phyloP scores from a whole-genome alignment of 495 filamentous ascomycete species.

The Trichocladium uniseriatum region DNA sequence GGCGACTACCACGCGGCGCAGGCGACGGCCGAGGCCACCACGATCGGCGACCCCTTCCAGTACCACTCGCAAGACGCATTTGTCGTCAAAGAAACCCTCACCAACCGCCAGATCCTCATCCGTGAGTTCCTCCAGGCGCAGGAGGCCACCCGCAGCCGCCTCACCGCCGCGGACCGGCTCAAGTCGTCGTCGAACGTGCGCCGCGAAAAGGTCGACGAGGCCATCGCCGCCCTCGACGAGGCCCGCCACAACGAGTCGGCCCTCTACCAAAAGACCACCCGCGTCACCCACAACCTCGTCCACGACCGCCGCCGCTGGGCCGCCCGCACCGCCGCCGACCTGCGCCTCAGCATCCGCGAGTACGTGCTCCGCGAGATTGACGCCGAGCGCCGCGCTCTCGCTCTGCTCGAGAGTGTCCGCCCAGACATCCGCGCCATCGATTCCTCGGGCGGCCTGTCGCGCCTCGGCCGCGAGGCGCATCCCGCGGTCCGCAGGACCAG shows the following conservation, averaged over 20 bases:
- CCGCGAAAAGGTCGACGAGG: constrained; percentile 93
- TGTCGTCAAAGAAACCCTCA: constrained; percentile 97
- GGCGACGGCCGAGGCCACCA: constrained; percentile 92
- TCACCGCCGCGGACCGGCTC: constrained; percentile 76
- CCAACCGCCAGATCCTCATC: constrained; percentile 96
- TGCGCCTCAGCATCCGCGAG: constrained; percentile 73
- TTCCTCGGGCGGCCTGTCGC: constrained; percentile 73
- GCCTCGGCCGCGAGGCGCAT: constrained; percentile 81
- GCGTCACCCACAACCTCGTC: constrained; percentile 82
- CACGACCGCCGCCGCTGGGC: constrained; percentile 90
- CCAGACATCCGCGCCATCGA: constrained; percentile 93
- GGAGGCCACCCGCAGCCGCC: constrained; percentile 65
- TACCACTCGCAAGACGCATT: constrained; percentile 96
- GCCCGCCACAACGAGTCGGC: constrained; percentile 69
- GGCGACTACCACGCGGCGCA: constrained; percentile 97
- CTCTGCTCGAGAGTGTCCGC: constrained; percentile 82
- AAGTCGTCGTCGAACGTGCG: constrained; percentile 75
- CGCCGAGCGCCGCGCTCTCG: constrained; percentile 82
- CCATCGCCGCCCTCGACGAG: constrained; percentile 78
- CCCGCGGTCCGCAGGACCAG: constrained; percentile 64
- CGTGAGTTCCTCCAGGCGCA: constrained; percentile 87
- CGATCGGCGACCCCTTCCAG: constrained; percentile 82
- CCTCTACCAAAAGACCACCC: constrained; percentile 69
- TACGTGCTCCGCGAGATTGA: constrained; percentile 94
- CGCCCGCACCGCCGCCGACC: constrained; percentile 69